Evolutionary conservation across 192 early-diverging fungal genomes (phyloP).

Genomic region (Mortierella claussenii): DNA sequence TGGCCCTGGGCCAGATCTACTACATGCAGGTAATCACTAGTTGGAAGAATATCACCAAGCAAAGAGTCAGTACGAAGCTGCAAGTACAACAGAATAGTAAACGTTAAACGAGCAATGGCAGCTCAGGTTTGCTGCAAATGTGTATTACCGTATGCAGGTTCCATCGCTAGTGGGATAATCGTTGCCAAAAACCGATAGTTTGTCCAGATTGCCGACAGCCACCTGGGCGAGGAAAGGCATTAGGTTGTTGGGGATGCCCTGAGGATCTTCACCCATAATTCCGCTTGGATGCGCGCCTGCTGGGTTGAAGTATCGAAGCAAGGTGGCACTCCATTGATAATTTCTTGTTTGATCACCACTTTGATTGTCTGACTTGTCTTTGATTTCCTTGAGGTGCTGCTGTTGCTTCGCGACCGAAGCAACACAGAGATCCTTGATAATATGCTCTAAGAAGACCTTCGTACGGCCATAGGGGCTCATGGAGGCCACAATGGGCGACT

Average conservation of each 20-base stretch:
- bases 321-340: slow-evolving; percentile 32
- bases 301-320: slow-evolving; percentile 87
- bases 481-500: slow-evolving; percentile 74
- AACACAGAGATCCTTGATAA: slow-evolving; percentile 78
- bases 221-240: slow-evolving; percentile 92
- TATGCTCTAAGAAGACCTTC: slow-evolving; percentile 88
- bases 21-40: slow-evolving; percentile 95
- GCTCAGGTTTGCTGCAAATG: too few relatives aligned
- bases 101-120: too few relatives aligned
- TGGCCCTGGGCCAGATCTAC: slow-evolving; percentile 92
- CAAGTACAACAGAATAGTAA: not conserved
- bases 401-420: slow-evolving; percentile 58
- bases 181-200: slow-evolving; percentile 88
- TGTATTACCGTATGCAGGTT: slow-evolving; percentile 68
- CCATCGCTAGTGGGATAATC: slow-evolving; percentile 95
- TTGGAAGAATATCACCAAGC: too few relatives aligned
- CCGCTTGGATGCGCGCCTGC: slow-evolving; percentile 91
- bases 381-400: slow-evolving; percentile 4
- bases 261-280: slow-evolving; percentile 91
- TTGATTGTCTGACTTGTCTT: not conserved
- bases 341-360: slow-evolving; percentile 3
- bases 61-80: too few relatives aligned
- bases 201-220: slow-evolving; percentile 83
- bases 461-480: slow-evolving; percentile 96
- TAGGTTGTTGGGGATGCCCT: slow-evolving; percentile 87